Base-by-base conservation (phyloP, 2,329 filamentous ascomycete genomes). In the Penicillium griseofulvum region DNA sequence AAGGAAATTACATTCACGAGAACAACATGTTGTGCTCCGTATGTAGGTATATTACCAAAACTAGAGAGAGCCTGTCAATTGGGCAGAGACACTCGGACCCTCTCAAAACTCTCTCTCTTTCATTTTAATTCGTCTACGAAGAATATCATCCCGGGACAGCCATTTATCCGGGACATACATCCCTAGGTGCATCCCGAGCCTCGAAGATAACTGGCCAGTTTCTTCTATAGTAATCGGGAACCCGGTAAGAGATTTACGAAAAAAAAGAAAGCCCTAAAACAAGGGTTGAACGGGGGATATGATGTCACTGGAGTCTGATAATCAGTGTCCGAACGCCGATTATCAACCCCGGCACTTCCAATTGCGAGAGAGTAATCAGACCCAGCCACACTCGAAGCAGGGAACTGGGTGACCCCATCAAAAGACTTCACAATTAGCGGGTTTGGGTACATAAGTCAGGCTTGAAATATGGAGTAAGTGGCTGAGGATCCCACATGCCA, bases 341-440 rank as follows among this genome's bases (percentile, higher is more conserved):
- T 24, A 24, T 16, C 36, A 49, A 39, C 24, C 33, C 19, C 24
- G 39, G 31, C 14, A 22, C 29, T 31, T 33, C 36, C 28, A 43
- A 43, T 41, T 22, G 48, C 29, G 24, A 28, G 43, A 4, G 28
- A 16, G 28, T 12, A 45, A n/a, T n/a, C 43, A 4, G 31, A 45
- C 49, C 39, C 49, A 51, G 49, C 49, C 38, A 51, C 39, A 45
- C 49, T 43, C n/a, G 7, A 52, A 29, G 41, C 49, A 52, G 49
- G 48, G 48, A 43, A 50, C 26, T 14, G n/a, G 16, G 29, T n/a
- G 39, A 42, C 39, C 17, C 43, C 43, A 44, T 17, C 22, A 26
- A 14, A 11, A 36, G 45, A 26, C 34, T 37, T 39, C 24, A 17
- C 16, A 11, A 22, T 4, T 22, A 48, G n/a, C 6, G 34, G 11